Base-by-base conservation (phyloP, 208 protist genomes). In the Trypanosomatidae sp. region DNA sequence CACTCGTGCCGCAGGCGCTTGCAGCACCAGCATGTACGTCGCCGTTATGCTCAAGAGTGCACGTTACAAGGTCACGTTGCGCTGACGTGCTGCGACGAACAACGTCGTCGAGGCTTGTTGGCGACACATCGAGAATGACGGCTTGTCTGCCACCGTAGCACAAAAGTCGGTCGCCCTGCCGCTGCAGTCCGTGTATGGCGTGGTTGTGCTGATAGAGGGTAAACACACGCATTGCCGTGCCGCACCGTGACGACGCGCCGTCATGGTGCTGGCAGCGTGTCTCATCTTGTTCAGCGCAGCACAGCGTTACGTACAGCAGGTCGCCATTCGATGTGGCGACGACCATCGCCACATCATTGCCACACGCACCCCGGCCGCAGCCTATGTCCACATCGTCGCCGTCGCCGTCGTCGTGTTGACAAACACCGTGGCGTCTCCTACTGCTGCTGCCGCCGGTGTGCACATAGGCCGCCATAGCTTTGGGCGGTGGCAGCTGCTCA, bases 11-110 rank as follows among this genome's bases (percentile, higher is more conserved):
- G 44, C 69, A 86, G 1, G 83, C 70, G 47, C 85, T 83, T 21
- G 88, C 67, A 46, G 71, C 83, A 46, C 71, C 63, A 2, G 71
- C 70, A 33, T 68, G 71, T n/a, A 86, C 68, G 20, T 88, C 78
- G 3, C 69, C 58, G 6, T 46, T 53, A 51, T 88, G 77, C 11
- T 48, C 45, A 46, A 92, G 75, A 23, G 63, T 53, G 53, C 74
- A 66, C 11, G 56, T 48, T 5, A 73, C 56, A 15, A 28, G 23
- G 22, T 62, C 54, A 26, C 7, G 4, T 1, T 24, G 18, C 13
- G n/a, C n/a, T 13, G 6, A 13, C 1, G 20, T 33, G 16, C 4
- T 8, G 10, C 30, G 28, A 21, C 51, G 74, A 60, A 15, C 28
- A 20, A 41, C 59, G 45, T 19, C n/a, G n/a, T n/a, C n/a, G n/a